These are phyloP conservation scores for Epichloe sp. DNA, from an alignment of 2,329 filamentous ascomycete genomes.

Conservation along the genomic window DNA sequence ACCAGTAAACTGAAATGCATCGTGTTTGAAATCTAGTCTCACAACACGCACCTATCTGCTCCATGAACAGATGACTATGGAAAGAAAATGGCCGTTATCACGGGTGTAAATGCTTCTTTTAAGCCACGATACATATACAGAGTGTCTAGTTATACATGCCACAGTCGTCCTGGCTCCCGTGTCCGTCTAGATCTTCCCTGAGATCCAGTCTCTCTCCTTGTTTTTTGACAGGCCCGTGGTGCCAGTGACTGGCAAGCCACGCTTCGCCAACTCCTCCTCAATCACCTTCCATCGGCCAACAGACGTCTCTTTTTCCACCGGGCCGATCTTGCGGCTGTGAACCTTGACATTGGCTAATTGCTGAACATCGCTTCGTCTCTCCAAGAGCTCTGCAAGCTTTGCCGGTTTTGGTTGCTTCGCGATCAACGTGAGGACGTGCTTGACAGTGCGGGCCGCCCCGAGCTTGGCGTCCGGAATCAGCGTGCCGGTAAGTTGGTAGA, in stretches of 20 bases:
- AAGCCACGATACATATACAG: slow-evolving; percentile 1
- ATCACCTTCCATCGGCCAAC: slow-evolving; percentile 72
- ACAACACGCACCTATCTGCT: too few relatives aligned
- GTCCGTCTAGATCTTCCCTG: slow-evolving; percentile 21
- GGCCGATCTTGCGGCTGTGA: slow-evolving; percentile 49
- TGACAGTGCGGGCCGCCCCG: slow-evolving; percentile 37
- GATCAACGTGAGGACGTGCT: slow-evolving; percentile 40
- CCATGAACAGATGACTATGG: too few relatives aligned
- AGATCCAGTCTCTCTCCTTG: slow-evolving; percentile 30
- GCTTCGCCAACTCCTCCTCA: slow-evolving; percentile 51
- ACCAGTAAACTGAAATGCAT: too few relatives aligned
- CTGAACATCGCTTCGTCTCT: slow-evolving; percentile 29
- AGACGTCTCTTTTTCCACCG: slow-evolving; percentile 57
- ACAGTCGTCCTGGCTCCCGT: background rate
- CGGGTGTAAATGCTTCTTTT: background rate
- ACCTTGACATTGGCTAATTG: slow-evolving; percentile 59
- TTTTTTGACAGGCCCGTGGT: slow-evolving; percentile 25
- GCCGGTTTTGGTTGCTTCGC: slow-evolving; percentile 39
- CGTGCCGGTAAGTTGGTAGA: slow-evolving; percentile 69
- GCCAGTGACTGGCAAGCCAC: slow-evolving; percentile 46
- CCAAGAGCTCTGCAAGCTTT: slow-evolving; percentile 51
- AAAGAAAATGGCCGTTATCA: background rate
- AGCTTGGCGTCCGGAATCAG: slow-evolving; percentile 61
- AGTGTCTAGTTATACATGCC: slow-evolving; percentile 1
- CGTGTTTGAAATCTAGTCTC: too few relatives aligned